A percentile compares a stretch with the other conserved stretches of the same genome.
These are phyloP conservation scores for Ophiostoma ips DNA, from an alignment of 2,329 filamentous ascomycete genomes.

Conservation along the genomic window DNA sequence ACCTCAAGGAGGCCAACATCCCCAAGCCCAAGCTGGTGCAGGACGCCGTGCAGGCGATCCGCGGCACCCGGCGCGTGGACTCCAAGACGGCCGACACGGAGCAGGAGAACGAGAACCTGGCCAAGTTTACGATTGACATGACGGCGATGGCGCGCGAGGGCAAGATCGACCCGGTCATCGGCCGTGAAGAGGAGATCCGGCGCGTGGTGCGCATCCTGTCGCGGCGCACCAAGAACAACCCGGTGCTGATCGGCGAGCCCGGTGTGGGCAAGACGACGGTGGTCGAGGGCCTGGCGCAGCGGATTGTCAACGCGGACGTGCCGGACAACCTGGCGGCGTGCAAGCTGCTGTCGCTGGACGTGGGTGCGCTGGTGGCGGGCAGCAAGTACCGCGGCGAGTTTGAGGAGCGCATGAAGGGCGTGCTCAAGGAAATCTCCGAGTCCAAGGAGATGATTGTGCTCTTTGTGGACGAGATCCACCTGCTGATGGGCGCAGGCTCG, in stretches of 20 bases:
- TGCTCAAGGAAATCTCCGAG: conserved; percentile 89
- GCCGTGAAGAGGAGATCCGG: conserved; percentile 88
- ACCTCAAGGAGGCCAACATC: conserved; percentile 74
- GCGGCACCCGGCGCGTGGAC: conserved; percentile 85
- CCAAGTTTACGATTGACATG: conserved; percentile 99
- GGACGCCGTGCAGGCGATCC: conserved; percentile 78
- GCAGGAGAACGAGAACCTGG: conserved; percentile 83
- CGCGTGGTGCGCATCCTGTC: conserved; percentile 85
- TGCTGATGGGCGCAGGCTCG: conserved; percentile 92
- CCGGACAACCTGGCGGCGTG: conserved; percentile 90
- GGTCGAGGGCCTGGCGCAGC: conserved; percentile 85
- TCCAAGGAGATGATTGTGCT: conserved; percentile 95
- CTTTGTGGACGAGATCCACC: conserved; percentile 96
- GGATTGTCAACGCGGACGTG: conserved; percentile 93
- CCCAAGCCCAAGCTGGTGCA: conserved; percentile 85
- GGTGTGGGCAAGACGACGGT: conserved; percentile 98
- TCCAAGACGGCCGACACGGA: conserved; percentile 92
- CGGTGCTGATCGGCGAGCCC: conserved; percentile 91
- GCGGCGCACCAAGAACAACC: conserved; percentile 94
- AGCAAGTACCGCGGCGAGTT: conserved; percentile 99
- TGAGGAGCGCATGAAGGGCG: conserved; percentile 98
- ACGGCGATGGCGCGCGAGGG: conserved; percentile 91
- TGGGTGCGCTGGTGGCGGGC: conserved; percentile 86
- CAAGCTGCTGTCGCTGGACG: conserved; percentile 86
- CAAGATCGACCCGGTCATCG: conserved; percentile 95